phyloP scores from a whole-genome alignment of 225 moss, liverwort and hornwort genomes.

The Straminergon stramineum region DNA sequence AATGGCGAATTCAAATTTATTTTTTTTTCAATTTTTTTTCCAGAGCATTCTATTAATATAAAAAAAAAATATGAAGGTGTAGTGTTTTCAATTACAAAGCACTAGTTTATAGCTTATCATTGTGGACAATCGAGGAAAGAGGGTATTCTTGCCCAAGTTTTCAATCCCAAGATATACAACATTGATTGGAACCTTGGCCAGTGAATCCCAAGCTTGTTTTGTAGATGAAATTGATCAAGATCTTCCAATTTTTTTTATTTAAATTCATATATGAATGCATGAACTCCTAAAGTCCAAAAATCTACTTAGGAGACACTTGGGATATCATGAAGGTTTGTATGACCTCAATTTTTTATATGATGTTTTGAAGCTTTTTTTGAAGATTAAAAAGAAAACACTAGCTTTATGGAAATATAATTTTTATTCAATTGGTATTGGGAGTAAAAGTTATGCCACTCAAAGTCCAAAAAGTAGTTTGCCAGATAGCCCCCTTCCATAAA shows the following conservation, averaged over 20 bases:
- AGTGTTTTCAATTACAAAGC: neutral
- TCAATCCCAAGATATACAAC: neutral
- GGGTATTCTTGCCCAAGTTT: neutral
- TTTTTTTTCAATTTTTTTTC: neutral
- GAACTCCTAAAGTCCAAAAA: neutral
- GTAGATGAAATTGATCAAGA: neutral
- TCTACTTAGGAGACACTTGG: neutral
- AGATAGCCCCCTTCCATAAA: accelerated
- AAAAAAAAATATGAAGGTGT: neutral
- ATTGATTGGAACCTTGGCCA: neutral
- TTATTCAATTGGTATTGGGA: neutral
- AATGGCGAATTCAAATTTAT: no score
- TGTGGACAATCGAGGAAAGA: accelerated
- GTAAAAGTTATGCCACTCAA: neutral
- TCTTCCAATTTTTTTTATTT: neutral
- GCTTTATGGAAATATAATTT: neutral
- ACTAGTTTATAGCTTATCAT: neutral
- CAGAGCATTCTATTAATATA: accelerated
- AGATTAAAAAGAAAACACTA: neutral
- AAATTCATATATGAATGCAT: neutral
- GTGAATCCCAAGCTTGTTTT: neutral
- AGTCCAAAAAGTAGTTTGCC: accelerated
- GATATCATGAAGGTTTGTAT: neutral
- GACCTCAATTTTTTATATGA: neutral
- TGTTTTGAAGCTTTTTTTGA: neutral